Conservation (phyloP, 1,139 yeast genomes). For the Debaryomyces sp. region DNA sequence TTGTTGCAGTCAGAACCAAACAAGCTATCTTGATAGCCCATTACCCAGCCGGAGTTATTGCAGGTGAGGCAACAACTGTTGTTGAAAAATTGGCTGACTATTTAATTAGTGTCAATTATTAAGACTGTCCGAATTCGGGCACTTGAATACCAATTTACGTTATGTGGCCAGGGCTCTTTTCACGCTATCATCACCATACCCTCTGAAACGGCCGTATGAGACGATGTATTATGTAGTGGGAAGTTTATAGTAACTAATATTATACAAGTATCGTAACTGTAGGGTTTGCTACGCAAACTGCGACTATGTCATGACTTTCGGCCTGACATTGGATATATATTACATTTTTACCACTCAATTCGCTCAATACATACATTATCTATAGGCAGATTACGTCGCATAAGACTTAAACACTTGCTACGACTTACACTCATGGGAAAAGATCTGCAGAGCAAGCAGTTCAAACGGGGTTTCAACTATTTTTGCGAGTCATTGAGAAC, state of each 20-base stretch:
- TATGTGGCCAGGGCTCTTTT: background rate
- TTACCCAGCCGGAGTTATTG: conserved; percentile 86
- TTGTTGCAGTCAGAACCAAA: conserved; percentile 87
- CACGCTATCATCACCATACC: background rate
- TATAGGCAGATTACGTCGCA: background rate
- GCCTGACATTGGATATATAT: background rate
- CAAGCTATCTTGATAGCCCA: conserved; percentile 95
- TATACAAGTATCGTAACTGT: background rate
- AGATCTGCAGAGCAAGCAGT: background rate
- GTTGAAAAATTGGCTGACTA: conserved; percentile 96
- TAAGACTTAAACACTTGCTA: background rate
- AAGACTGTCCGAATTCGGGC: background rate
- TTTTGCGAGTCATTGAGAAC: background rate
- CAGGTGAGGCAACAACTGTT: conserved; percentile 93
- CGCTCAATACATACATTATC: background rate
- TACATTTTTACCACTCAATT: background rate
- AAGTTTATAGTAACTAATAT: background rate
- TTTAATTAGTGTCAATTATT: conserved; percentile 63
- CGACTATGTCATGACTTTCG: background rate
- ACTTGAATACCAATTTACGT: background rate
- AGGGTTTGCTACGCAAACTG: background rate
- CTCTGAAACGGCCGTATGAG: background rate
- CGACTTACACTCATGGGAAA: background rate
- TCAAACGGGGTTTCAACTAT: background rate
- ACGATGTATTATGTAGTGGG: background rate